Evolutionary conservation across 768 basidiomycete species (phyloP), one percentile per base, ranked within the genome.

Genomic region (Agrocybe pediades): DNA sequence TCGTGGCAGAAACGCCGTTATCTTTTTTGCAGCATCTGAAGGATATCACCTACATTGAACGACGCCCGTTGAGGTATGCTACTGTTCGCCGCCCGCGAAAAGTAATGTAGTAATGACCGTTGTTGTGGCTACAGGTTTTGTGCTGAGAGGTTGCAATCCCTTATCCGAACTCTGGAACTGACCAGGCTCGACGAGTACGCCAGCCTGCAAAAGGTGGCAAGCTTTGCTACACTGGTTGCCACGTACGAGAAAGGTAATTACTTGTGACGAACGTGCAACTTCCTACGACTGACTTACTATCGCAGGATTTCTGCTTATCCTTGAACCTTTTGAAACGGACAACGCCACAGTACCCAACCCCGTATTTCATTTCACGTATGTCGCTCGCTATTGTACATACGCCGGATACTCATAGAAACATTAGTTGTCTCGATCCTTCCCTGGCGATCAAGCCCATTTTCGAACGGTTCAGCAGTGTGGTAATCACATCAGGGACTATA

Each of bases 321-420:
- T 99, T 16, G 97, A 99, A 66, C 97, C 97, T 0, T 99, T 95
- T 62, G 97, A 99, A 72, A 98, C 97, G 4, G 97, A 99, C 50
- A 95, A 91, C 69, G 95, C 97, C 13, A 98, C 96, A 1, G 95
- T 98, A 5, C 96, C 97, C 15, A 99, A 99, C 72, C 97, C 97
- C 1, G 87, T 99, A 33, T 98, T 99, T 69, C 97, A 98, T 69
- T 89, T 98, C 68, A 94, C 92, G 92, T 97, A 50, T 25, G 57
- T 36, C 41, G 23, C 9, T 26, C 36, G 36, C 48, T 42, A 23
- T 41, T 23, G 25, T 49, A 47, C 33, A 15, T 17, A 19, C 24
- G 30, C 36, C 46, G 33, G n/a, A 41, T 47, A 25, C 13, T 51
- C 19, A 57, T 63, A 46, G 68, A 29, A 30, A 36, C 48, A 42